Conservation (phyloP, 2,329 filamentous ascomycete species). For the Tolypocladium guangdongense region DNA sequence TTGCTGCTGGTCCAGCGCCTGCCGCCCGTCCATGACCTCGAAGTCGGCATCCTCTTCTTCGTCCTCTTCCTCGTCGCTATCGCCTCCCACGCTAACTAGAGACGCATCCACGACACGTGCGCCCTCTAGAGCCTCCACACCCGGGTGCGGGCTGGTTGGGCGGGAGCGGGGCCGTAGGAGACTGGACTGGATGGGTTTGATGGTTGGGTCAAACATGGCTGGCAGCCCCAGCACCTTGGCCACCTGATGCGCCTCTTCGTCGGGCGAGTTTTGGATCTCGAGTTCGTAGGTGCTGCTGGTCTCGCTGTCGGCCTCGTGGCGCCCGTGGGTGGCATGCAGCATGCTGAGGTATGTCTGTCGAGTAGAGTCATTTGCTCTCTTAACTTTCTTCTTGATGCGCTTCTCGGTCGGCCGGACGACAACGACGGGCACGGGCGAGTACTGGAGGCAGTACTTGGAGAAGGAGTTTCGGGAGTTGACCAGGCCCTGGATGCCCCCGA, state of each 20-base stretch:
- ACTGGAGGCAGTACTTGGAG: constrained; percentile 89
- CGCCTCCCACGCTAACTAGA: constrained; percentile 25
- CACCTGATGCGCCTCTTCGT: constrained; percentile 54
- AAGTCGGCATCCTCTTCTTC: constrained; percentile 31
- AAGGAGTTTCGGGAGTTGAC: constrained; percentile 71
- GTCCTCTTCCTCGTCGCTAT: constrained; percentile 28
- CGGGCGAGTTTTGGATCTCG: constrained; percentile 42
- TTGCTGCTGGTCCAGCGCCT: constrained; percentile 33
- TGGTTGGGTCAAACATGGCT: constrained; percentile 51
- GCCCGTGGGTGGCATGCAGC: constrained; percentile 50
- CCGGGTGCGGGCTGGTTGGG: constrained; percentile 6
- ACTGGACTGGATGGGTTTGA: constrained; percentile 41
- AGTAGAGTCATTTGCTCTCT: constrained; percentile 65
- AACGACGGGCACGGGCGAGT: constrained; percentile 85
- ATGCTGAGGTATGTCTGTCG: constrained; percentile 71
- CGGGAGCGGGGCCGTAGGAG: constrained; percentile 10
- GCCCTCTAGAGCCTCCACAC: constrained; percentile 9
- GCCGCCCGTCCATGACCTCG: constrained; percentile 31
- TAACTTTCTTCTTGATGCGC: constrained; percentile 80
- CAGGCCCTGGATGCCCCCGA: constrained; percentile 77
- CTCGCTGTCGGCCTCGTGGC: constrained; percentile 47
- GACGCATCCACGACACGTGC: constrained; percentile 12
- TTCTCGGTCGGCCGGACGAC: constrained; percentile 83
- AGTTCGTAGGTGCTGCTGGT: constrained; percentile 42
- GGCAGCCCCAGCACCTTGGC: constrained; percentile 52